A percentile compares a stretch with the other conserved stretches of the same genome.
Evolutionary conservation across 768 basidiomycete species (phyloP).

Genomic region (Guyanaporus albipodus): DNA sequence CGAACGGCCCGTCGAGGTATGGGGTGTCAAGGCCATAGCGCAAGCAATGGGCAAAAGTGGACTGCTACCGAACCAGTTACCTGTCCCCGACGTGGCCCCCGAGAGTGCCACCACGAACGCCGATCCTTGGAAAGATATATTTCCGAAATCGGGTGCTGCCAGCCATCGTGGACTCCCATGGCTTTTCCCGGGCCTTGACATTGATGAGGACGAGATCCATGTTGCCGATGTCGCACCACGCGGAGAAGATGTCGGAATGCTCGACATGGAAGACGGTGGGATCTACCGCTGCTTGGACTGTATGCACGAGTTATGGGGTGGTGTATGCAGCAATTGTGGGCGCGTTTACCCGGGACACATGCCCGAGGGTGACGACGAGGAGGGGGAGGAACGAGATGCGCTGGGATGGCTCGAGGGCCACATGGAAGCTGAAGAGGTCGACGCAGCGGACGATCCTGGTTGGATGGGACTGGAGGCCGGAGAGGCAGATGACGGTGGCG

Average conservation of each 20-base stretch:
- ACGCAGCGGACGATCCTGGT: constrained; percentile 28
- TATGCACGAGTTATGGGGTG: constrained; percentile 74
- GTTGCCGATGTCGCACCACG: constrained; percentile 13
- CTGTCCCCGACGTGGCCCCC: constrained; percentile 27
- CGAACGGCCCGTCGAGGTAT: constrained; percentile 45
- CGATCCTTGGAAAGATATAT: constrained; percentile 70
- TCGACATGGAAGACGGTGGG: constrained; percentile 71
- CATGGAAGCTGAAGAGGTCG: constrained; percentile 31
- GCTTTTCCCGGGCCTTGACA: constrained; percentile 21
- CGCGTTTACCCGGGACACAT: constrained; percentile 56
- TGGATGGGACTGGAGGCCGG: constrained; percentile 33
- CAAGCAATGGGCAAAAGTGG: constrained; percentile 49
- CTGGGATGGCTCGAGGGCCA: constrained; percentile 36
- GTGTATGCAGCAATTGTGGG: constrained; percentile 58
- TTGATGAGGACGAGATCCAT: constrained; percentile 18
- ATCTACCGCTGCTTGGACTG: constrained; percentile 75
- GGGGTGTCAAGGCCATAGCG: constrained; percentile 46
- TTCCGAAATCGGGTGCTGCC: constrained; percentile 30
- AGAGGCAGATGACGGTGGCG: constrained; percentile 33
- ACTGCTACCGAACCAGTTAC: constrained; percentile 33
- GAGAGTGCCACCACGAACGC: constrained; percentile 21
- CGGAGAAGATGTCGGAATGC: constrained; percentile 52
- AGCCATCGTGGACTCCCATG: constrained; percentile 18
- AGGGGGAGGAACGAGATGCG: constrained; percentile 29
- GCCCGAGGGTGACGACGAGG: constrained; percentile 22